These are phyloP conservation scores for Metschnikowia hibisci DNA, from an alignment of 805 yeast species.

Conservation along the genomic window DNA sequence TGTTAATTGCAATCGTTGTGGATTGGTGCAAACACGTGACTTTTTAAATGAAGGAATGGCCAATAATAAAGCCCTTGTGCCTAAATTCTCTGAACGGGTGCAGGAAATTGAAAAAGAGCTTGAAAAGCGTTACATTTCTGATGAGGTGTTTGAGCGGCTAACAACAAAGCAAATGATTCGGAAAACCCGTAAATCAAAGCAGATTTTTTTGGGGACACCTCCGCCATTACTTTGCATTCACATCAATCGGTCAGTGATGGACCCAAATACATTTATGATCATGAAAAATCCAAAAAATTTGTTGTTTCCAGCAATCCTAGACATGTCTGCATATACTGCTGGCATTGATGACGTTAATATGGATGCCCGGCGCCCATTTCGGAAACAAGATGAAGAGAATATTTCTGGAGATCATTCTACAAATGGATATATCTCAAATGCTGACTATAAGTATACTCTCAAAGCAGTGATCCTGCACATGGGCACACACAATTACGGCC, in stretches of 20 bases:
- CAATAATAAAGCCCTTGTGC: constrained; percentile 27
- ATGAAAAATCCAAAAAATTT: constrained; percentile 82
- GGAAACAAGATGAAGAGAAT: constrained; percentile 47
- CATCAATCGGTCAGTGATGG: constrained; percentile 90
- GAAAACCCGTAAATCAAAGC: constrained; percentile 80
- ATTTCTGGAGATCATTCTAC: background rate
- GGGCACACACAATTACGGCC: constrained; percentile 98
- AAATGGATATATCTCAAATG: background rate
- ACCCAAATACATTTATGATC: constrained; percentile 76
- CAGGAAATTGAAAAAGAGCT: constrained; percentile 45
- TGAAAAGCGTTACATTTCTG: constrained; percentile 65
- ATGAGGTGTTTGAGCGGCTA: constrained; percentile 68
- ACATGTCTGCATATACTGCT: constrained; percentile 66
- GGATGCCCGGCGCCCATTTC: constrained; percentile 76
- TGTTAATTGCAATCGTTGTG: constrained; percentile 93
- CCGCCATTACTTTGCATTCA: constrained; percentile 83
- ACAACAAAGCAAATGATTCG: constrained; percentile 72
- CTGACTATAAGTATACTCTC: constrained; percentile 6
- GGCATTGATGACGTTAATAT: constrained; percentile 65
- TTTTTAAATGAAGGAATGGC: constrained; percentile 41
- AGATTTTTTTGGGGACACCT: constrained; percentile 71
- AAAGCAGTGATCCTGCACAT: constrained; percentile 82
- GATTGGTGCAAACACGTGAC: constrained; percentile 57
- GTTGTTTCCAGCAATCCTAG: constrained; percentile 65
- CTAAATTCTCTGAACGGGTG: constrained; percentile 29